These are phyloP conservation scores for Fusarium sp. DNA, from an alignment of 2,329 filamentous ascomycete species.

Conservation along the genomic window DNA sequence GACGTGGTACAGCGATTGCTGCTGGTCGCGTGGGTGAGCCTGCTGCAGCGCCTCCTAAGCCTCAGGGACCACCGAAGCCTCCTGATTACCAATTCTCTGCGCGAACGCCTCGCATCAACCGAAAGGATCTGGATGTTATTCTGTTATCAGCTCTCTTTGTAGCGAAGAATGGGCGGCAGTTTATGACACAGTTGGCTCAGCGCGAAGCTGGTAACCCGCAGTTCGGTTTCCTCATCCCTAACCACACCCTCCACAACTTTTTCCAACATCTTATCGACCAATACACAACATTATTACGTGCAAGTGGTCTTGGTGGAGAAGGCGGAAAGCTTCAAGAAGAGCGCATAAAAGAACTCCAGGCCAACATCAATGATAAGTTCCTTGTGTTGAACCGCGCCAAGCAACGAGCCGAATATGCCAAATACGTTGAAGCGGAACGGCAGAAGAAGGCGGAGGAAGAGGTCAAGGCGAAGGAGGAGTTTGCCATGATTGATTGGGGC, in stretches of 20 bases:
- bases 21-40: conserved; percentile 79
- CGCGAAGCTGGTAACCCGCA: conserved; percentile 91
- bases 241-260: conserved; percentile 96
- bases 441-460: conserved; percentile 89
- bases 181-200: conserved; percentile 90
- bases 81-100: conserved; percentile 93
- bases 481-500: conserved; percentile 96
- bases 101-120: conserved; percentile 96
- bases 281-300: conserved; percentile 82
- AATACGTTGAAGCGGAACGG: conserved; percentile 86
- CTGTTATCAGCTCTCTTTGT: conserved; percentile 89
- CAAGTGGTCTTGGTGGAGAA: conserved; percentile 74
- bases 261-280: conserved; percentile 94
- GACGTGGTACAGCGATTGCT: conserved; percentile 82
- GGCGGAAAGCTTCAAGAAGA: conserved; percentile 77
- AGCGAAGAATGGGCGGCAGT: conserved; percentile 91
- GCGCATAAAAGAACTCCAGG: conserved; percentile 77
- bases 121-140: conserved; percentile 84
- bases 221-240: conserved; percentile 94
- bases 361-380: conserved; percentile 83
- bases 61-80: conserved; percentile 86
- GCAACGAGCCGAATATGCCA: conserved; percentile 87
- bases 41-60: conserved; percentile 68
- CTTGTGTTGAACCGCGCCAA: conserved; percentile 83
- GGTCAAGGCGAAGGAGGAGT: conserved; percentile 79